These are phyloP conservation scores for Peronosclerospora sorghi DNA, from an alignment of 352 stramenopile species.

Conservation along the genomic window DNA sequence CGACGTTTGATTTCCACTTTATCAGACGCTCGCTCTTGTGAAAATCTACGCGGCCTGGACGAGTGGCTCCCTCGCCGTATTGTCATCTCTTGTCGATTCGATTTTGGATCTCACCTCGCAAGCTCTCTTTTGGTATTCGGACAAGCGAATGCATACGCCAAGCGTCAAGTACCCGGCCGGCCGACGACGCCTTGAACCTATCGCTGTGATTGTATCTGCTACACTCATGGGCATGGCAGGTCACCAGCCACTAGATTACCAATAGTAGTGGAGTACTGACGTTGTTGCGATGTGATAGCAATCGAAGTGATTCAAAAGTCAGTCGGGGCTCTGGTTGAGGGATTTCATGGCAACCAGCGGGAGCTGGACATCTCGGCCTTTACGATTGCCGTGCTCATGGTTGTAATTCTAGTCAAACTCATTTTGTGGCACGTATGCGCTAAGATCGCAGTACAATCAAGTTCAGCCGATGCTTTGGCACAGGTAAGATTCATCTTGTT, in stretches of 20 bases:
- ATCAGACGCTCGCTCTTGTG: slow-evolving; percentile 39
- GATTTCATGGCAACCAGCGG: slow-evolving; percentile 45
- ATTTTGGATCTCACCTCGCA: slow-evolving; percentile 92
- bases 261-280: no score
- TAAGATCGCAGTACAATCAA: slow-evolving; percentile 51
- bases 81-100: slow-evolving; percentile 91
- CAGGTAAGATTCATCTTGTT: slow-evolving; percentile 28
- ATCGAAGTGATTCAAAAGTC: slow-evolving; percentile 93
- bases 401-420: slow-evolving; percentile 76
- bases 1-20: not conserved
- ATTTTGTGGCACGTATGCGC: slow-evolving; percentile 70
- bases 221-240: slow-evolving; percentile 95
- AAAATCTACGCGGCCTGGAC: slow-evolving; percentile 73
- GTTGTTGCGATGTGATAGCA: slow-evolving; percentile 18
- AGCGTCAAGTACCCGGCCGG: slow-evolving; percentile 91
- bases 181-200: slow-evolving; percentile 85
- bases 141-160: slow-evolving; percentile 84
- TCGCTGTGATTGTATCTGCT: slow-evolving; percentile 92
- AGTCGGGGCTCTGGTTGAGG: slow-evolving; percentile 67
- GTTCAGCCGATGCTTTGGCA: slow-evolving; percentile 59
- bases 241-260: slow-evolving; percentile 10
- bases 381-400: slow-evolving; percentile 54
- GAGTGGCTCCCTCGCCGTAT: slow-evolving; percentile 86
- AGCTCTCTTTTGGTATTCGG: slow-evolving; percentile 89
- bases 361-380: slow-evolving; percentile 58